Base-by-base conservation (phyloP, 768 basidiomycete genomes). In the Amanita thiersii region DNA sequence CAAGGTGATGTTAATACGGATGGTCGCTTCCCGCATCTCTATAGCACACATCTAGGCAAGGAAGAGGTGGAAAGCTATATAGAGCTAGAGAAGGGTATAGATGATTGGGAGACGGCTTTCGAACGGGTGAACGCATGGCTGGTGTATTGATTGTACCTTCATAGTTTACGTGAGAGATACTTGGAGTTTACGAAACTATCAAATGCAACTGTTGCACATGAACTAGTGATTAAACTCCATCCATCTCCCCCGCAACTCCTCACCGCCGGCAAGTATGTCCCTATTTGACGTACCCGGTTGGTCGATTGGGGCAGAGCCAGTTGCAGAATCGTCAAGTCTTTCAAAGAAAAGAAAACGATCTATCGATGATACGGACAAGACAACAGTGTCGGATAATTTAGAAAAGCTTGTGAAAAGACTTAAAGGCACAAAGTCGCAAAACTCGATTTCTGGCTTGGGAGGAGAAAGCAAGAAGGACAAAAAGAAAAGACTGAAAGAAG, bases 261-360 rank as follows among this genome's bases (percentile, higher is more conserved):
- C n/a, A n/a, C n/a, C n/a, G n/a, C n/a, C n/a, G n/a, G n/a, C n/a
- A n/a, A n/a, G n/a, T n/a, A 44, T 45, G 44, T 31, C 44, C 32
- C 62, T 75, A 48, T 85, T 86, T 57, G 64, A 80, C 31, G 75
- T 85, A 14, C 76, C 81, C 3, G 83, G 83, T 12, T 86, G 83
- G 83, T 68, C 73, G 21, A 60, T 84, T 10, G 58, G 68, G 26
- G 55, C 65, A 15, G 57, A 53, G 5, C 70, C 73, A 4, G 56
- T 75, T 33, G 44, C 61, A 21, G 59, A 64, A 31, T 51, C 59
- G 4, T 50, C 45, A 26, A 40, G 46, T 1, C 56, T 56, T 17
- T 72, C 70, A 12, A 78, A 70, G 53, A 84, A 78, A 48, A 75
- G 77, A 32, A 75, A 79, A 54, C 68, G 72, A 25, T 57, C 64